Evolutionary conservation across 2,329 filamentous ascomycete genomes (phyloP).

Genomic region (Fusarium nisikadoi): DNA sequence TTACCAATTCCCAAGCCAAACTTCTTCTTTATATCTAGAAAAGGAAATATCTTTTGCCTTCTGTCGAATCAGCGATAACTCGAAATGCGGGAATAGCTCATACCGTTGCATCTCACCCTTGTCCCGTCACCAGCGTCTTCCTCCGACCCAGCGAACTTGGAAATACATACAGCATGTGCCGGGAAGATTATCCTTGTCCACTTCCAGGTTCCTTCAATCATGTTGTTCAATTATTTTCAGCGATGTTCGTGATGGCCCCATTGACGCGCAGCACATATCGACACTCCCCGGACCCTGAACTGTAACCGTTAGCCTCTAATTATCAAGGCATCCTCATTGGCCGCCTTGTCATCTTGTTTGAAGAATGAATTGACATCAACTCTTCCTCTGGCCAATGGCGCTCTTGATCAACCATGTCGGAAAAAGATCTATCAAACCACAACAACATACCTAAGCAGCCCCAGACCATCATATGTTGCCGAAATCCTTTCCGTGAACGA

Average conservation of each 20-base stretch:
- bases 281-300: slow-evolving; percentile 37
- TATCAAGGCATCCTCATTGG: slow-evolving; percentile 43
- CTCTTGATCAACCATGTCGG: slow-evolving; percentile 19
- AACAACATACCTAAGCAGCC: slow-evolving; percentile 11
- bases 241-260: slow-evolving; percentile 23
- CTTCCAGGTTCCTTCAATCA: neutral
- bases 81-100: slow-evolving; percentile 34
- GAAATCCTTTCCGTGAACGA: slow-evolving; percentile 20
- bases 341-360: slow-evolving; percentile 43
- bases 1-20: slow-evolving; percentile 38
- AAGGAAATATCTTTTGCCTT: slow-evolving; percentile 18
- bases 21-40: slow-evolving; percentile 19
- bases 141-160: slow-evolving; percentile 30
- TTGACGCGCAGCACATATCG: slow-evolving; percentile 29
- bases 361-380: slow-evolving; percentile 47
- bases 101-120: slow-evolving; percentile 31
- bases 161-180: neutral
- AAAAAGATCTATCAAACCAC: slow-evolving; percentile 32
- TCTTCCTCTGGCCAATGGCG: slow-evolving; percentile 33
- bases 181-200: slow-evolving; percentile 9
- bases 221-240: neutral
- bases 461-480: slow-evolving; percentile 24
- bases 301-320: slow-evolving; percentile 15
- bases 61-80: slow-evolving; percentile 36
- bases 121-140: slow-evolving; percentile 14